Evolutionary conservation across 768 basidiomycete species (phyloP).

Genomic region (Artomyces pyxidatus): DNA sequence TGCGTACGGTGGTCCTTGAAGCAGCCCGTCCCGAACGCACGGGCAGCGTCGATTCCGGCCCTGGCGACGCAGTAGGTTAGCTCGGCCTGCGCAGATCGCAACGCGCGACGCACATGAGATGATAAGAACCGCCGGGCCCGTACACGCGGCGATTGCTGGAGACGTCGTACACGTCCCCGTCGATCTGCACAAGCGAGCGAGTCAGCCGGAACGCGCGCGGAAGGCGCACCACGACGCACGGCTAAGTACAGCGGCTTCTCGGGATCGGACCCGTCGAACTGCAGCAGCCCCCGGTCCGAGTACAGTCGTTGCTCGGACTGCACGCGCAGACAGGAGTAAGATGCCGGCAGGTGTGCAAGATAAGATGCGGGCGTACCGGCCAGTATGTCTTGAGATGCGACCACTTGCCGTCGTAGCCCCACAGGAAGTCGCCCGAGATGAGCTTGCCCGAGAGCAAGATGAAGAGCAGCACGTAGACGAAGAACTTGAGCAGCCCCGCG

Average conservation of each 20-base stretch:
- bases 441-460: conserved; percentile 66
- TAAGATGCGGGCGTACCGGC: conserved; percentile 37
- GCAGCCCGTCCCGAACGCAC: conserved; percentile 91
- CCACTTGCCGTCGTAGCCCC: conserved; percentile 74
- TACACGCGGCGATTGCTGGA: conserved; percentile 68
- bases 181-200: conserved; percentile 46
- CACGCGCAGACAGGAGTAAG: conserved; percentile 2
- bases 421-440: conserved; percentile 77
- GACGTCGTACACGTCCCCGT: conserved; percentile 91
- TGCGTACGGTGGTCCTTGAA: conserved; percentile 87
- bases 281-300: conserved; percentile 58
- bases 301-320: conserved; percentile 61
- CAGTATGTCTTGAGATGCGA: conserved; percentile 49
- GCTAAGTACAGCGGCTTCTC: conserved; percentile 77
- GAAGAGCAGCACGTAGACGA: conserved; percentile 47
- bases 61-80: conserved; percentile 29
- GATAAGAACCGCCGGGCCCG: conserved; percentile 83
- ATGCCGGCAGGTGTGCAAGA: not conserved
- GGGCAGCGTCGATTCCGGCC: conserved; percentile 82
- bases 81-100: conserved; percentile 16
- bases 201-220: conserved; percentile 23
- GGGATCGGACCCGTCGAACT: conserved; percentile 63
- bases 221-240: conserved; percentile 33
- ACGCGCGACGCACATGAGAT: conserved; percentile 45
- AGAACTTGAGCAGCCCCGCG: conserved; percentile 60